A percentile compares a stretch with the other conserved stretches of the same genome.
phyloP scores from a whole-genome alignment of 1,139 yeast genomes.

The Magnusiomyces tetraspermus region DNA sequence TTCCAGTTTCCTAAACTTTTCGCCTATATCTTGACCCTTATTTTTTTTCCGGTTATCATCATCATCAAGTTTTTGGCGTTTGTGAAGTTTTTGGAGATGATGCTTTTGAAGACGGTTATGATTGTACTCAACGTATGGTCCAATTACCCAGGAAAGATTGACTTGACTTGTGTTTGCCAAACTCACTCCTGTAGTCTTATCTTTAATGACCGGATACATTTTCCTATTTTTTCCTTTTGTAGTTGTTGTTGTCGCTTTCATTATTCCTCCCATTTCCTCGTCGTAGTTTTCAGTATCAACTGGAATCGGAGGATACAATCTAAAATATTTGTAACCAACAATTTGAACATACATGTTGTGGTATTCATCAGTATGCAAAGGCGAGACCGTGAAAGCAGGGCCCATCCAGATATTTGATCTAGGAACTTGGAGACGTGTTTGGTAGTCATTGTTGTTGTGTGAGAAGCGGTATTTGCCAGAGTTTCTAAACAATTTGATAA shows the following conservation, averaged over 20 bases:
- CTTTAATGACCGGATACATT: neutral
- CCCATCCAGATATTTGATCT: conserved; percentile 24
- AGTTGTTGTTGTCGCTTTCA: too few relatives aligned
- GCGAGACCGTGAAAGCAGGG: conserved; percentile 23
- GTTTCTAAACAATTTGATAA: neutral
- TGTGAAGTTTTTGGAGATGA: too few relatives aligned
- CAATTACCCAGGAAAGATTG: conserved; percentile 10
- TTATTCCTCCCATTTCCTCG: conserved; percentile 16
- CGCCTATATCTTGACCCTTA: neutral
- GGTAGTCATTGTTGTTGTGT: neutral
- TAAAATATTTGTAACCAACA: conserved; percentile 24
- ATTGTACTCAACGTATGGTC: neutral
- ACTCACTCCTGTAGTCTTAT: conserved; percentile 1
- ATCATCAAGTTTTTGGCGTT: too few relatives aligned
- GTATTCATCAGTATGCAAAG: conserved; percentile 22
- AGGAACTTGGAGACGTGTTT: conserved; percentile 7
- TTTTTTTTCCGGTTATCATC: too few relatives aligned
- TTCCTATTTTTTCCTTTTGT: neutral
- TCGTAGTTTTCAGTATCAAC: neutral
- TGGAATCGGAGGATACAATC: conserved; percentile 18
- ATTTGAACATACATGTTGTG: conserved; percentile 23
- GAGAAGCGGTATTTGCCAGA: neutral
- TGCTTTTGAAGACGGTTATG: too few relatives aligned
- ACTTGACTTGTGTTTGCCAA: conserved; percentile 22
- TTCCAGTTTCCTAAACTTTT: conserved; percentile 14